Evolutionary conservation across 805 yeast species (phyloP), one percentile per base, ranked within the genome.

Genomic region (Lachancea sp.): DNA sequence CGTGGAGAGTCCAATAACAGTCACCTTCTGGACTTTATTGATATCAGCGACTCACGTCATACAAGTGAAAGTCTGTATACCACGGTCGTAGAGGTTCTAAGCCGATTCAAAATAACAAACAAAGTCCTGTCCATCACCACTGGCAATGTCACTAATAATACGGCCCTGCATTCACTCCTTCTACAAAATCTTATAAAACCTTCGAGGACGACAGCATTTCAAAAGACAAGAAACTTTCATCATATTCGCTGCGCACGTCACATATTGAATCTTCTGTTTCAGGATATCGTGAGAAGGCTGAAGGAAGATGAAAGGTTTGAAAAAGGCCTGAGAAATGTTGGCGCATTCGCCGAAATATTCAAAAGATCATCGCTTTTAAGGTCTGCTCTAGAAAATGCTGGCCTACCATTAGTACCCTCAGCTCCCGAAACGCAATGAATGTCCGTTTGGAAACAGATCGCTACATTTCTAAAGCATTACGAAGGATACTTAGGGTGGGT

Each of bases 11-110:
- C 34, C 5, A n/a, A 7, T n/a, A 38, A 38, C 22, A 27, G 34
- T 34, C 52, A 49, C 31, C 18, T 49, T 17, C 37, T 46, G 36
- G 46, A 35, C 32, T 44, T 49, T n/a, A n/a, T n/a, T n/a, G n/a
- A n/a, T n/a, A n/a, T n/a, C n/a, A n/a, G n/a, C n/a, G n/a, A n/a
- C n/a, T 35, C n/a, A n/a, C n/a, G n/a, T n/a, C n/a, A n/a, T n/a
- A n/a, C n/a, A n/a, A n/a, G n/a, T n/a, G n/a, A n/a, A n/a, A n/a
- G 27, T 46, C 25, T 41, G 7, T 7, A 31, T 31, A 6, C n/a
- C 16, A 12, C 16, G 16, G 34, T 31, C 7, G 34, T 8, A n/a
- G 7, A 31, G 34, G 34, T 31, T 12, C 16, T 31, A 8, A 7
- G n/a, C 9, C 9, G n/a, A 31, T 13, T 12, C 16, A 31, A n/a